Evolutionary conservation across 148 eudicot genomes (phyloP).

Genomic region (Rhododendron mucronatum): DNA sequence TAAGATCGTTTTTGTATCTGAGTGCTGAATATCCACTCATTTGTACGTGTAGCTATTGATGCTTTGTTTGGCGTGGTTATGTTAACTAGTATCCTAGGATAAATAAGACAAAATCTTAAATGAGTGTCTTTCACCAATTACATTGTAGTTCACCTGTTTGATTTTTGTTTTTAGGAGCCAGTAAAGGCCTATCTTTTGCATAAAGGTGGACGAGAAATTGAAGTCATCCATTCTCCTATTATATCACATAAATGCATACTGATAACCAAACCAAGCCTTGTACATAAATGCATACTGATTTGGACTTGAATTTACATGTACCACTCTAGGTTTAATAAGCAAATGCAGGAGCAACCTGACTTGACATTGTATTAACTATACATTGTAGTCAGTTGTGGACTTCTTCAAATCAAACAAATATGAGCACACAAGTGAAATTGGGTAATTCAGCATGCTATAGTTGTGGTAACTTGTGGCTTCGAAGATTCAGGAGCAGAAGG

Average conservation of each 20-base stretch:
- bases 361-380: neutral
- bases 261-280: neutral
- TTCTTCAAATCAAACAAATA: too few species aligned
- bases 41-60: neutral
- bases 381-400: neutral
- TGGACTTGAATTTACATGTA: neutral
- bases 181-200: neutral
- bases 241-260: neutral
- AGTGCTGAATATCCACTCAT: constrained; percentile 1
- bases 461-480: neutral
- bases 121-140: neutral
- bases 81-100: neutral
- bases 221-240: neutral
- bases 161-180: neutral
- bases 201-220: neutral
- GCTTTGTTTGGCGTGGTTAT: neutral
- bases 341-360: neutral
- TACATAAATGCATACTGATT: neutral
- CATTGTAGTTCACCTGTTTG: neutral
- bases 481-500: neutral
- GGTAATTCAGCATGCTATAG: neutral
- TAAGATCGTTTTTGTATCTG: neutral
- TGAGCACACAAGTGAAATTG: neutral
- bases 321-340: neutral
- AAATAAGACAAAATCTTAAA: neutral